These are phyloP conservation scores for Apophysomyces ossiformis DNA, from an alignment of 371 early-diverging fungal genomes.

Conservation along the genomic window DNA sequence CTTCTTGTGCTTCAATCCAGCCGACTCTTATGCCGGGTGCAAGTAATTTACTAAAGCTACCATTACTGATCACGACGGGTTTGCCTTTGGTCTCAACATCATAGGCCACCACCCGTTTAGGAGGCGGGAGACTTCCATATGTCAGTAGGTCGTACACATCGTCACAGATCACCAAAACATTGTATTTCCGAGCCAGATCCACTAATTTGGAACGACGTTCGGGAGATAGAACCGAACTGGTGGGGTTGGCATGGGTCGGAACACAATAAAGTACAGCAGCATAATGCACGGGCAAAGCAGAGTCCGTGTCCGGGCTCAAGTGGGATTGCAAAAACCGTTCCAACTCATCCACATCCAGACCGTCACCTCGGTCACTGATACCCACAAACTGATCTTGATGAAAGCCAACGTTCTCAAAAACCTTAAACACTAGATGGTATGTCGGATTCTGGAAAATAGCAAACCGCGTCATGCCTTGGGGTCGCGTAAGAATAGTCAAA, in stretches of 20 bases:
- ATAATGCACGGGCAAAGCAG: neutral
- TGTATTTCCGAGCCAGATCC: conserved; percentile 50
- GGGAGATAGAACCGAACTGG: conserved; percentile 41
- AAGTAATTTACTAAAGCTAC: conserved; percentile 49
- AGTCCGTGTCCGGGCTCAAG: conserved; percentile 6
- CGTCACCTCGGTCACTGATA: conserved; percentile 35
- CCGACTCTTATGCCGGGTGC: conserved; percentile 45
- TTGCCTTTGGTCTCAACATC: conserved; percentile 31
- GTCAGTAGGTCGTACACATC: conserved; percentile 66
- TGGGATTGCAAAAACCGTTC: conserved; percentile 19
- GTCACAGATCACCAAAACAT: conserved; percentile 65
- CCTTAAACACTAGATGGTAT: conserved; percentile 58
- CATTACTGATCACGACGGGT: conserved; percentile 44
- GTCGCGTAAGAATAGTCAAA: conserved; percentile 35
- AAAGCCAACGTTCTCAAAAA: conserved; percentile 54
- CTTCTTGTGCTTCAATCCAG: conserved; percentile 41
- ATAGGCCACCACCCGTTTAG: conserved; percentile 36
- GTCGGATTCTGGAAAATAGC: conserved; percentile 66
- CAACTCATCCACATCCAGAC: conserved; percentile 30
- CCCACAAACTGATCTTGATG: conserved; percentile 35
- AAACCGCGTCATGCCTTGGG: conserved; percentile 26
- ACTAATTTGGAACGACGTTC: conserved; percentile 46
- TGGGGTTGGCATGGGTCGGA: conserved; percentile 66
- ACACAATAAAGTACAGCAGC: conserved; percentile 58
- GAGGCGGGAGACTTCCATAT: conserved; percentile 21